phyloP scores from a whole-genome alignment of 768 basidiomycete species.

The Panaeolus papilionaceus region DNA sequence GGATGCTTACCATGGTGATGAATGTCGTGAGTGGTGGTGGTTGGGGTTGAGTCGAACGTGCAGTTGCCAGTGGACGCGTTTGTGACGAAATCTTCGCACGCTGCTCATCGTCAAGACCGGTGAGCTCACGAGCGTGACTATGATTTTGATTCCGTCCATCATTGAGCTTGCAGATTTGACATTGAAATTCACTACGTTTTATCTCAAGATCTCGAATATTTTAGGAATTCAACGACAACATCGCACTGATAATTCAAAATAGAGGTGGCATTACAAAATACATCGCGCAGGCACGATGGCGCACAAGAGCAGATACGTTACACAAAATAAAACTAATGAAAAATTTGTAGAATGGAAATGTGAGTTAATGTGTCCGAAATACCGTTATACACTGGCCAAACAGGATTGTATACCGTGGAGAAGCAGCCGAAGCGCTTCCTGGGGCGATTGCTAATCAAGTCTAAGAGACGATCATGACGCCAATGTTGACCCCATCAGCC shows the following conservation, averaged over 20 bases:
- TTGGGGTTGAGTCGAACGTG: conserved; percentile 4
- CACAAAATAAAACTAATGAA: not conserved
- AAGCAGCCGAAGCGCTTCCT: not conserved
- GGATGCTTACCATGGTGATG: conserved; percentile 3
- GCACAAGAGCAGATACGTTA: not conserved
- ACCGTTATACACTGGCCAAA: not conserved
- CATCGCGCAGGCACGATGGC: not conserved
- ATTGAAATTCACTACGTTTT: not conserved
- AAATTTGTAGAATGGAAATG: not conserved
- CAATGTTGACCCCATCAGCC: conserved; percentile 9
- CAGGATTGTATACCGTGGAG: too few relatives aligned
- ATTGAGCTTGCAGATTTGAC: not conserved
- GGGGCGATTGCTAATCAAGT: not conserved
- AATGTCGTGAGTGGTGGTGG: not conserved
- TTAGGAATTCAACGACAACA: too few relatives aligned
- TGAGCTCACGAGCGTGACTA: not conserved
- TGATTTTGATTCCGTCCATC: not conserved
- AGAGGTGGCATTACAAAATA: not conserved
- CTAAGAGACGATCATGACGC: not conserved
- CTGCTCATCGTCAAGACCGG: not conserved
- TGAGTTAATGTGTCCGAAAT: not conserved
- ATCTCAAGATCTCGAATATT: too few relatives aligned
- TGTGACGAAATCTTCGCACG: conserved; percentile 11
- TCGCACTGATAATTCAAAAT: not conserved
- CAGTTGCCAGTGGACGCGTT: conserved; percentile 4